Percentiles rank a stretch among this genome's conserved stretches.
Evolutionary conservation across 768 basidiomycete species (phyloP).

Genomic region (Obba rivulosa): DNA sequence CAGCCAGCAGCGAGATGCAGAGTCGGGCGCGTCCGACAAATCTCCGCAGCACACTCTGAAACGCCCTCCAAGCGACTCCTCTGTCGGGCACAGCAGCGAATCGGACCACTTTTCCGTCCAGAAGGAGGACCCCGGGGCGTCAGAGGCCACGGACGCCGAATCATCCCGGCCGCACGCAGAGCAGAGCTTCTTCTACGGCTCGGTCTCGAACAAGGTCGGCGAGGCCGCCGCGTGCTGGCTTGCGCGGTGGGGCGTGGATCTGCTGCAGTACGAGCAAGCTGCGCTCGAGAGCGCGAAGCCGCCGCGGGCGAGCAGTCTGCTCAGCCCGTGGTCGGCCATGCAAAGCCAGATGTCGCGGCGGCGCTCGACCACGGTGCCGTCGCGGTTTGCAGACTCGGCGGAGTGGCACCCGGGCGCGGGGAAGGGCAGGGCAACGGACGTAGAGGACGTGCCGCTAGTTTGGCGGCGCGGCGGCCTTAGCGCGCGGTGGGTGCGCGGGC

Average conservation of each 20-base stretch:
- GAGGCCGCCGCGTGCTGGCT: slow-evolving; percentile 89
- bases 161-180: slow-evolving; percentile 11
- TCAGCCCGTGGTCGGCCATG: not conserved
- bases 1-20: not conserved
- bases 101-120: slow-evolving; percentile 12
- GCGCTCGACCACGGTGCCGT: slow-evolving; percentile 26
- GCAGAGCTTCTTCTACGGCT: slow-evolving; percentile 71
- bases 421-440: slow-evolving; percentile 4
- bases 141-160: slow-evolving; percentile 6
- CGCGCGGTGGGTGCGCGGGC: slow-evolving; percentile 67
- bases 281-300: not conserved
- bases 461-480: slow-evolving; percentile 74
- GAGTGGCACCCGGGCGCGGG: slow-evolving; percentile 3
- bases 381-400: slow-evolving; percentile 1
- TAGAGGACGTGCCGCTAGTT: slow-evolving; percentile 41
- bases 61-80: not conserved
- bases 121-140: slow-evolving; percentile 25
- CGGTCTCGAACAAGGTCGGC: slow-evolving; percentile 86
- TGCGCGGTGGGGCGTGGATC: slow-evolving; percentile 76
- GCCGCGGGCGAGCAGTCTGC: slow-evolving; percentile 7
- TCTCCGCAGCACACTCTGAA: slow-evolving; percentile 3
- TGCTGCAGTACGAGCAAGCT: slow-evolving; percentile 52
- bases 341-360: slow-evolving; percentile 13
- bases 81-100: no score
- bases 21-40: not conserved